Evolutionary conservation across 768 basidiomycete species (phyloP).

Genomic region (Piloderma croceum): DNA sequence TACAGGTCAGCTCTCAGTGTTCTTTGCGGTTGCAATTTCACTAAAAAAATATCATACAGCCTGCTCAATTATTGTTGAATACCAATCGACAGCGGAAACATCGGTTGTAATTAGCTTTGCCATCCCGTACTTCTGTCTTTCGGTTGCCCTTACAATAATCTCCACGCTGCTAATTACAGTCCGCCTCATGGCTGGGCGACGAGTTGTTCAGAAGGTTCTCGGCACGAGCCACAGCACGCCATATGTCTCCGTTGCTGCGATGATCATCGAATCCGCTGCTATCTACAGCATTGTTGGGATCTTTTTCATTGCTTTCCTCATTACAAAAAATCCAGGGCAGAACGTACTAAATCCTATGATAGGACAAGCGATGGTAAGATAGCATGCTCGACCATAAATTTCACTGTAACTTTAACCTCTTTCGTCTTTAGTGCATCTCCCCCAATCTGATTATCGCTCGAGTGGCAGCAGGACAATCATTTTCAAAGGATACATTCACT

Average conservation of each 20-base stretch:
- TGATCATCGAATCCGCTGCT: conserved; percentile 33
- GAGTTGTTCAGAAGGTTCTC: conserved; percentile 11
- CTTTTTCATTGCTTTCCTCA: conserved; percentile 28
- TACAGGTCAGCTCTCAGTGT: too few relatives aligned
- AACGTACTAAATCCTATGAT: conserved; percentile 28
- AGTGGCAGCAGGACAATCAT: conserved; percentile 26
- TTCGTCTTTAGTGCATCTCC: conserved; percentile 24
- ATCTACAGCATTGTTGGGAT: conserved; percentile 22
- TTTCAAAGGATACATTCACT: conserved; percentile 12
- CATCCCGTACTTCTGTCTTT: conserved; percentile 25
- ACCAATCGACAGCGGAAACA: too few relatives aligned
- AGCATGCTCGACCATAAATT: not conserved
- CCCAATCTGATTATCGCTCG: conserved; percentile 32
- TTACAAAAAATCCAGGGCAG: conserved; percentile 16
- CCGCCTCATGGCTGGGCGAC: conserved; percentile 21
- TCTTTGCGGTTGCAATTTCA: too few relatives aligned
- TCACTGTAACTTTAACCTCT: not conserved
- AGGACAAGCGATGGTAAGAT: conserved; percentile 28
- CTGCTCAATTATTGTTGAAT: too few relatives aligned
- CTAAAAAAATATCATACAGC: too few relatives aligned
- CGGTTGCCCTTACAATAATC: conserved; percentile 27
- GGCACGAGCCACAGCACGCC: conserved; percentile 17
- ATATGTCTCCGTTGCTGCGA: conserved; percentile 24
- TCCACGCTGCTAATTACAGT: conserved; percentile 27
- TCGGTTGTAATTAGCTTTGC: too few relatives aligned